Percentiles rank a stretch among this genome's conserved stretches.
These are phyloP conservation scores for Schizochytrium sp. DNA, from an alignment of 108 stramenopile species.

Conservation along the genomic window DNA sequence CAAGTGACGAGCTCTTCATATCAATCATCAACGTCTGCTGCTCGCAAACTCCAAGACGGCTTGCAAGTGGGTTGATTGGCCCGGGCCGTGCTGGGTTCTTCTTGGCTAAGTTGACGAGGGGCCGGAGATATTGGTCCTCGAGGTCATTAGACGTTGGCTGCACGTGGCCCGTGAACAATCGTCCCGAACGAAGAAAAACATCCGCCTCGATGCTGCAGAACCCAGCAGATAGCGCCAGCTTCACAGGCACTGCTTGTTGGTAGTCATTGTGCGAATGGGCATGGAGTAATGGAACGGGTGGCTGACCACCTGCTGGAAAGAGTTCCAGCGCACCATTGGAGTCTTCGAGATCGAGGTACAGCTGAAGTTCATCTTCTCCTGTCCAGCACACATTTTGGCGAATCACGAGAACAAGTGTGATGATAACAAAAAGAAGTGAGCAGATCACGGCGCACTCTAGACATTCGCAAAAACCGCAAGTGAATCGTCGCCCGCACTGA, in stretches of 20 bases:
- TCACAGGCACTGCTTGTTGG: not conserved
- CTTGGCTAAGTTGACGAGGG: not conserved
- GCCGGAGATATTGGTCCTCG: not conserved
- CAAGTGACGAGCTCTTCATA: not conserved
- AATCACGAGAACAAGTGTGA: not conserved
- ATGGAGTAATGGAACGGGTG: not conserved
- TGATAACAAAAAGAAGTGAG: not conserved
- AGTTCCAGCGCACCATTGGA: not conserved
- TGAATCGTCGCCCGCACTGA: not conserved
- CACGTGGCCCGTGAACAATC: not conserved
- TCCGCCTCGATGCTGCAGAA: conserved; percentile 8
- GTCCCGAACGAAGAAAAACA: not conserved
- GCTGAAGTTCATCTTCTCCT: not conserved
- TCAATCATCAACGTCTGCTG: not conserved
- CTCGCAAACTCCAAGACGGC: not conserved
- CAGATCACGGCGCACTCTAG: not conserved
- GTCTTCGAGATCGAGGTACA: not conserved
- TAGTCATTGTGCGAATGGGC: not conserved
- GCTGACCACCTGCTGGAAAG: not conserved
- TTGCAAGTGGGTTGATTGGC: not conserved
- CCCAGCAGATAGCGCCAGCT: not conserved
- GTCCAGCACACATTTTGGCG: not conserved
- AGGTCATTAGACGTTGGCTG: not conserved
- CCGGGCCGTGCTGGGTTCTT: not conserved
- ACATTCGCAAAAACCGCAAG: not conserved